Evolutionary conservation across 345 rosid genomes (phyloP).

Genomic region (Eucalyptus pauciflora): DNA sequence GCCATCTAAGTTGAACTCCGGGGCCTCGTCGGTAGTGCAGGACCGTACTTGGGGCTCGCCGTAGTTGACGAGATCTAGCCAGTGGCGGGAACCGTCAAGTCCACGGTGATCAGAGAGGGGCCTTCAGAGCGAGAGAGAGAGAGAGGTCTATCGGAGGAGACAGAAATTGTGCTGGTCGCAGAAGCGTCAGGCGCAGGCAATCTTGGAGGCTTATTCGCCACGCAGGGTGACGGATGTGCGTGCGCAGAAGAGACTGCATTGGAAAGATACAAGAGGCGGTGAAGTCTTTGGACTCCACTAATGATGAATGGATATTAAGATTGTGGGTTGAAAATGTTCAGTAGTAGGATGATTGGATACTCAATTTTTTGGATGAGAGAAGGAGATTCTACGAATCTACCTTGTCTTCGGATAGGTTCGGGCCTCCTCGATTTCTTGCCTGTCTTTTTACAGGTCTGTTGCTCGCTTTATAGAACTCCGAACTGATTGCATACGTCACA

Average conservation of each 20-base stretch:
- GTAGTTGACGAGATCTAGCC: not conserved
- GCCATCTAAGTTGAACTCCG: not conserved
- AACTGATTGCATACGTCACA: not conserved
- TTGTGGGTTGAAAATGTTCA: not conserved
- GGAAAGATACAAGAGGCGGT: not conserved
- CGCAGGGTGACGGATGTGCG: not conserved
- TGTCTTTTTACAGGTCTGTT: not conserved
- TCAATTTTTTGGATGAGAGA: not conserved
- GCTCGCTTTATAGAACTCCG: not conserved
- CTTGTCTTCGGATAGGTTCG: not conserved
- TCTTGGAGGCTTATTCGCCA: not conserved
- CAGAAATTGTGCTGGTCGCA: not conserved
- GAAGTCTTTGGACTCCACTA: not conserved
- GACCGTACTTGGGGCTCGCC: not conserved
- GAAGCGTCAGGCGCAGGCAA: not conserved
- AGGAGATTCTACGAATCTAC: not conserved
- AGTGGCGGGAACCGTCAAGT: not conserved
- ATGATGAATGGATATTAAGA: not conserved
- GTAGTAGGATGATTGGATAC: not conserved
- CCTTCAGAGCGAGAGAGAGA: not conserved
- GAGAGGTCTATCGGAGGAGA: not conserved
- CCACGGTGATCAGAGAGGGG: not conserved
- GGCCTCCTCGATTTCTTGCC: not conserved
- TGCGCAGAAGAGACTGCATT: not conserved
- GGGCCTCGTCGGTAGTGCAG: not conserved